Percentiles rank a stretch among this genome's conserved stretches.
Evolutionary conservation across 305 asterid genomes (phyloP).

Genomic region (Rubia occidens): DNA sequence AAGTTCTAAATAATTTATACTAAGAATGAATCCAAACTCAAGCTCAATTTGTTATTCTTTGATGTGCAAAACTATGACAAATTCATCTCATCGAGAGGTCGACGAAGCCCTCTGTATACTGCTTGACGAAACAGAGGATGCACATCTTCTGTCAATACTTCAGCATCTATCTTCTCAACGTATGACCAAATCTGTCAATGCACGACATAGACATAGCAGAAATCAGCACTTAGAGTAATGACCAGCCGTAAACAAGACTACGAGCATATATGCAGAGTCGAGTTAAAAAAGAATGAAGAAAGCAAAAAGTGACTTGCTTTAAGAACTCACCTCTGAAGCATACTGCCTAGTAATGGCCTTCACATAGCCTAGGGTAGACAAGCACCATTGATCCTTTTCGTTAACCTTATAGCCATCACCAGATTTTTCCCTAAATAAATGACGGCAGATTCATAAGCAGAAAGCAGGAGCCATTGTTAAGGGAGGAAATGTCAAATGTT

Average conservation of each 20-base stretch:
- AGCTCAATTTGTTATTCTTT: background rate
- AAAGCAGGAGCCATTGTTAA: constrained; percentile 4
- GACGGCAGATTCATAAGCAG: constrained; percentile 32
- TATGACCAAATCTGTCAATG: constrained; percentile 68
- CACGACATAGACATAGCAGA: constrained; percentile 13
- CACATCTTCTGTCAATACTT: constrained; percentile 61
- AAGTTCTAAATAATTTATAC: background rate
- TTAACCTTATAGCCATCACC: constrained; percentile 50
- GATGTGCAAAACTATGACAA: background rate
- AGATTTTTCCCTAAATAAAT: constrained; percentile 38
- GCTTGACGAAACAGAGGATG: constrained; percentile 78
- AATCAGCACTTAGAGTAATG: constrained; percentile 4
- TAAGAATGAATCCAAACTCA: constrained; percentile 1
- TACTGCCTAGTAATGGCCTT: constrained; percentile 88
- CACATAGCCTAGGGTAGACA: constrained; percentile 81
- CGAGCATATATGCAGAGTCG: background rate
- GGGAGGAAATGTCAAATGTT: background rate
- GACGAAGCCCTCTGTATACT: constrained; percentile 62
- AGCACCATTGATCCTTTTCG: constrained; percentile 93
- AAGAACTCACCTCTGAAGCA: constrained; percentile 72
- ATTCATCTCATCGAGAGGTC: constrained; percentile 33
- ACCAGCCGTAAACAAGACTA: background rate
- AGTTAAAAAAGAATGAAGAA: background rate
- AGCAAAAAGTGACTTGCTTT: background rate
- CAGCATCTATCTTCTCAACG: constrained; percentile 66